phyloP scores from a whole-genome alignment of 805 yeast species.

The Nakazawaea siamensis region DNA sequence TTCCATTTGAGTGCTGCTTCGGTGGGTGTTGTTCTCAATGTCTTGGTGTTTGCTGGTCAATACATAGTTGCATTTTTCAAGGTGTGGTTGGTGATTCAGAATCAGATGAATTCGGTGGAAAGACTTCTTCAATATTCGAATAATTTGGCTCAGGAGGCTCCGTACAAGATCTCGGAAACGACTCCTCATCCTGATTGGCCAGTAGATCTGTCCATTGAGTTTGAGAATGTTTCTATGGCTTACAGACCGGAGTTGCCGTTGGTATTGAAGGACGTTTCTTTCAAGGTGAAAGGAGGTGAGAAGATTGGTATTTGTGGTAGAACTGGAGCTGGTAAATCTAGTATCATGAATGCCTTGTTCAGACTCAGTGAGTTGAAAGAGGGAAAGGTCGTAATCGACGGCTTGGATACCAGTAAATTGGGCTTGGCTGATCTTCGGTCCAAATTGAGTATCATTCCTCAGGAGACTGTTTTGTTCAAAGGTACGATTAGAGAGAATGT shows the following conservation, averaged over 20 bases:
- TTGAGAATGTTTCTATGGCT: conserved; percentile 40
- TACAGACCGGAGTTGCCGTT: conserved; percentile 56
- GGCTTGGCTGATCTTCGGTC: conserved; percentile 50
- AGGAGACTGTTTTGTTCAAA: conserved; percentile 59
- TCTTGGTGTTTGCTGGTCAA: conserved; percentile 46
- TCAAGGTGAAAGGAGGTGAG: conserved; percentile 44
- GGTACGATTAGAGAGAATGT: conserved; percentile 52
- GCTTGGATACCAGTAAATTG: conserved; percentile 39
- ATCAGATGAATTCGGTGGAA: conserved; percentile 72
- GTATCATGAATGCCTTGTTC: conserved; percentile 58
- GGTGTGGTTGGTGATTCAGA: conserved; percentile 63
- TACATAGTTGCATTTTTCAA: conserved; percentile 54
- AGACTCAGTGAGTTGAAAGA: conserved; percentile 41
- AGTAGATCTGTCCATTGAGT: conserved; percentile 33
- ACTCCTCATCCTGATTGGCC: conserved; percentile 45
- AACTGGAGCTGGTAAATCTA: conserved; percentile 81
- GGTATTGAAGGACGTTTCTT: conserved; percentile 39
- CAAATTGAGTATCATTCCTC: conserved; percentile 60
- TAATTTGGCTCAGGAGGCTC: conserved; percentile 59
- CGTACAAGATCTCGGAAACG: conserved; percentile 32
- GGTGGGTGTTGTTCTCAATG: conserved; percentile 61
- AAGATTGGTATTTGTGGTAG: conserved; percentile 85
- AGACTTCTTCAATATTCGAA: conserved; percentile 60
- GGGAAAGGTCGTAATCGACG: conserved; percentile 49
- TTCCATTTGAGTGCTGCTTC: conserved; percentile 55